Evolutionary conservation across 495 filamentous ascomycete species (phyloP), one percentile per base, ranked within the genome.

Genomic region (Neurospora sp.): DNA sequence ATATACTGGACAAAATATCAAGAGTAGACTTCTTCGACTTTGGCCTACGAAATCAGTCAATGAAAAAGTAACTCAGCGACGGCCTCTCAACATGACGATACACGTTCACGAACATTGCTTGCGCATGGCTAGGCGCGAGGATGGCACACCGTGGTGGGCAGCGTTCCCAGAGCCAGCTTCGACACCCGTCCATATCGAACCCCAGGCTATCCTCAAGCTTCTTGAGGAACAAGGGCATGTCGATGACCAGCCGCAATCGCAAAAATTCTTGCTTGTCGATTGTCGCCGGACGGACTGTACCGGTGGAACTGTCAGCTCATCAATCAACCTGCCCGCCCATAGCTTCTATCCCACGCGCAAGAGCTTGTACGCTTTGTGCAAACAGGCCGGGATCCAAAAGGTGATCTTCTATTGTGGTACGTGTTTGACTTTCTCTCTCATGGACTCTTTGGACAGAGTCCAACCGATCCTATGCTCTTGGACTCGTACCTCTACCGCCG

Each of bases 391-490:
- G 17, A 79, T 86, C 37, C 81, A 82, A 74, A 81, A 76, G 73
- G 79, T 87, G 5, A 80, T 85, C 8, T 86, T 86, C 45, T 87
- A 86, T 78, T 87, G 85, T 73, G 84, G 84, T 84, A 73, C 71
- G 82, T 81, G 5, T 69, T 37, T 39, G 24, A 9, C 40, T 34
- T 62, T 62, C 21, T 54, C 10, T 48, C 11, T 28, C 21, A 15
- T 28, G 21, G n/a, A 54, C 45, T 54, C 45, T 24, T 24, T 4
- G 42, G 21, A 28, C 21, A 24, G 21, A 28, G 48, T 28, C 48
- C 21, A 54, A 54, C 21, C 48, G 10, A 54, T 15, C 11, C 11
- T 54, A 54, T 15, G 48, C 11, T 28, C 21, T 54, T 17, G 28
- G 17, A 9, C 13, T 7, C 28, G 28, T 62, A 34, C 28, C 15